Evolutionary conservation across 805 yeast species (phyloP).

Genomic region (Schwanniomyces yamadae): DNA sequence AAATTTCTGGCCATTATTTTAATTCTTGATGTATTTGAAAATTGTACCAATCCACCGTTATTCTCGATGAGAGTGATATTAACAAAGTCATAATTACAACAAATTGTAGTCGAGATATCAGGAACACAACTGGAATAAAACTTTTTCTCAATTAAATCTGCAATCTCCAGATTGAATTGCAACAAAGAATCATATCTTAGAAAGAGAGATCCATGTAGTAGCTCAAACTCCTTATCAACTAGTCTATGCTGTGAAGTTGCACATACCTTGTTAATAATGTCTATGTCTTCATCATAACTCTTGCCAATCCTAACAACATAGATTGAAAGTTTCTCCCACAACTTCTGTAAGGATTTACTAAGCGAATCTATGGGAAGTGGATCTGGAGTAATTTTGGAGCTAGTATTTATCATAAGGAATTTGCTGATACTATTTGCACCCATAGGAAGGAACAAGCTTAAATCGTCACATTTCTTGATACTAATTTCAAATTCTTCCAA

Average conservation of each 20-base stretch:
- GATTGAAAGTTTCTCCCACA: too few species aligned
- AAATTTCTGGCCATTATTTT: constrained; percentile 14
- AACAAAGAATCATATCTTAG: constrained; percentile 17
- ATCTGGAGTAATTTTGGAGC: neutral
- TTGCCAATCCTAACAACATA: constrained; percentile 24
- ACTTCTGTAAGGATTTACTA: too few species aligned
- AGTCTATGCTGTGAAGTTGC: constrained; percentile 10
- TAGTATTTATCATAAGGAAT: constrained; percentile 15
- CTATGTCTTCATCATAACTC: constrained; percentile 15
- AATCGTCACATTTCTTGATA: constrained; percentile 27
- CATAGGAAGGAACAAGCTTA: constrained; percentile 24
- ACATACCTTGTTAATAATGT: constrained; percentile 11
- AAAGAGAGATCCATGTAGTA: constrained; percentile 19
- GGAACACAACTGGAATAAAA: constrained; percentile 23
- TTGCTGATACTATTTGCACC: constrained; percentile 8
- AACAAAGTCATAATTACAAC: constrained; percentile 11
- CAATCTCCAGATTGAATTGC: constrained; percentile 15
- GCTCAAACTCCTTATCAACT: too few species aligned
- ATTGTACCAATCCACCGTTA: constrained; percentile 19
- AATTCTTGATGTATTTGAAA: constrained; percentile 6
- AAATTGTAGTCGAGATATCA: constrained; percentile 17
- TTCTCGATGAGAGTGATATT: constrained; percentile 20
- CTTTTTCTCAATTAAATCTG: constrained; percentile 8
- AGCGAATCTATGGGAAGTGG: neutral
- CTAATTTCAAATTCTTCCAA: constrained; percentile 22